Evolutionary conservation across 1,139 yeast genomes (phyloP), one percentile per base, ranked within the genome.

Genomic region (Yamadazyma epiphylla): DNA sequence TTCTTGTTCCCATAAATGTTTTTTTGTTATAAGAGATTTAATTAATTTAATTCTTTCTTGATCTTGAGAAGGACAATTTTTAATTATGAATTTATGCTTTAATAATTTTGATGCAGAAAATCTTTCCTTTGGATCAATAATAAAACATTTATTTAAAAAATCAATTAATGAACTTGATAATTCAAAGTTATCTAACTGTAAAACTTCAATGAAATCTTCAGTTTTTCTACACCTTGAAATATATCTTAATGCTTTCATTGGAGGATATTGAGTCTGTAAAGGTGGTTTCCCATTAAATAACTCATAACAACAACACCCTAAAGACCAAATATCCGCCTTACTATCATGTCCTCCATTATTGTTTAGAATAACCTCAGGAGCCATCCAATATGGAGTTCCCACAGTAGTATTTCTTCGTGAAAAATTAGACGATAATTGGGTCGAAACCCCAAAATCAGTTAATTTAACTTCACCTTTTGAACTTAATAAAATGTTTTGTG

Each of bases 341-440:
- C 73, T 84, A 41, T 86, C 79, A 53, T 94, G 94, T 8, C 91
- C 95, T 27, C 70, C 72, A 26, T 58, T 55, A 32, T 83, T 82
- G 51, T 87, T 95, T 46, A 79, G 62, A 26, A 91, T 83, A 2
- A 91, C 95, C 49, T 94, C 99, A 0, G 98, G 98, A 0, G 97
- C 94, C 98, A 94, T 94, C 94, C 97, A 91, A 53, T 89, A 91
- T 1, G 99, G 98, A 0, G 98, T 91, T 0, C 99, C 98, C 6
- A 91, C 98, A 48, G 94, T 91, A 0, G 98, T 91, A 46, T 84
- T 81, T 42, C 95, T 53, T 34, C 79, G 74, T 29, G 82, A 85
- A 54, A 84, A 70, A 55, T 79, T 86, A 47, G 77, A 85, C 19
- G 88, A 83, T 32, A 80, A 72, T 58, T 82, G 96, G 13, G 89